These are phyloP conservation scores for Diaporthe sp. DNA, from an alignment of 2,329 filamentous ascomycete genomes.

Conservation along the genomic window DNA sequence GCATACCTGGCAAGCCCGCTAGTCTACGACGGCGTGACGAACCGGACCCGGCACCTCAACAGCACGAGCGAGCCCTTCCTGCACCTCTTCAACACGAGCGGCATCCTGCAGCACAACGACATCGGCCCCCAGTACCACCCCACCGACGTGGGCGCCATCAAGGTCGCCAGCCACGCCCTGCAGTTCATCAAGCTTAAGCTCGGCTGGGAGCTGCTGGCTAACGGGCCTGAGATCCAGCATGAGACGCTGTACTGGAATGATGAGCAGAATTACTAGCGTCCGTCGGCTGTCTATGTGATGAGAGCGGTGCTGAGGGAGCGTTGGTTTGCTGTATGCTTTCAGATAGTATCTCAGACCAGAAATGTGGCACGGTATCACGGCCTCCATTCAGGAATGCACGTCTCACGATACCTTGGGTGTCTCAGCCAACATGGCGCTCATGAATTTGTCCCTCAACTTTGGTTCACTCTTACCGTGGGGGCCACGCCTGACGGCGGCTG, in stretches of 20 bases:
- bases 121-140: slow-evolving; percentile 68
- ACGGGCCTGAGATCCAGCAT: slow-evolving; percentile 61
- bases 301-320: not conserved
- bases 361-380: not conserved
- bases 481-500: not conserved
- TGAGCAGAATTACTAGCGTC: slow-evolving; percentile 51
- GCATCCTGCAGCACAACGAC: slow-evolving; percentile 71
- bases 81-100: slow-evolving; percentile 70
- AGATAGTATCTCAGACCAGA: not conserved
- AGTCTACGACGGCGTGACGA: slow-evolving; percentile 52
- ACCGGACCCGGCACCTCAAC: slow-evolving; percentile 46
- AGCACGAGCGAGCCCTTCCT: slow-evolving; percentile 58
- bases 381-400: no score
- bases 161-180: slow-evolving; percentile 68
- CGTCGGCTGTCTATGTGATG: not conserved
- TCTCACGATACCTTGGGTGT: no score
- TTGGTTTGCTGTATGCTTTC: not conserved
- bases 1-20: slow-evolving; percentile 51
- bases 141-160: slow-evolving; percentile 70
- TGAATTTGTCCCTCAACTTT: not conserved
- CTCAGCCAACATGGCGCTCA: no score
- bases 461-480: no score
- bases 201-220: slow-evolving; percentile 65
- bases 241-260: slow-evolving; percentile 66
- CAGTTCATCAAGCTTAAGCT: slow-evolving; percentile 67